phyloP scores from a whole-genome alignment of 306 rosid genomes.

The Albizia julibrissin region DNA sequence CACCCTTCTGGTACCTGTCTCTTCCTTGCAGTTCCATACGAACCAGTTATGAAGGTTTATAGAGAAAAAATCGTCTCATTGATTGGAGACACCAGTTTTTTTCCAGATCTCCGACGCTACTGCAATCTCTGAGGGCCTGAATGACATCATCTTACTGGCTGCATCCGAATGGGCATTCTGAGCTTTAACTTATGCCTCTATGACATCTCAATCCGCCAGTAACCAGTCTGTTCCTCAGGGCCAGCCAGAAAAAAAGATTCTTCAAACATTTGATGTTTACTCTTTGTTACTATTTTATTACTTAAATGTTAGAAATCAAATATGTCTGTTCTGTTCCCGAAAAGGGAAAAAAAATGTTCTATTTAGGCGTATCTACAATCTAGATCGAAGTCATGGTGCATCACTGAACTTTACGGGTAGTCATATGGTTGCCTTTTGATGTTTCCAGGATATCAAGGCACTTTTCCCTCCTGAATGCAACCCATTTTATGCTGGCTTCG shows the following conservation, averaged over 20 bases:
- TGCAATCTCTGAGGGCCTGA: neutral
- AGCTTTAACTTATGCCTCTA: neutral
- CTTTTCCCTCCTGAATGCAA: constrained; percentile 86
- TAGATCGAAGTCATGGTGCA: neutral
- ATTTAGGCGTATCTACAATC: neutral
- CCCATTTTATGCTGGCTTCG: constrained; percentile 99
- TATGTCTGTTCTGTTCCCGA: neutral
- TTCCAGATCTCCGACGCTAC: neutral
- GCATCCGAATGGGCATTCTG: neutral
- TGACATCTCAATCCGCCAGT: neutral
- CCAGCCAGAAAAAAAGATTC: neutral
- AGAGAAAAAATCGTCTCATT: neutral
- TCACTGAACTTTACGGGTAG: neutral
- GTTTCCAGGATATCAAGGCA: constrained; percentile 71
- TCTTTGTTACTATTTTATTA: neutral
- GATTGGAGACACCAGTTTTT: neutral
- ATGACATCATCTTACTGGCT: neutral
- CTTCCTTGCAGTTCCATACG: neutral
- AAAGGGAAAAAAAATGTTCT: neutral
- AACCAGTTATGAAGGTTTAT: neutral
- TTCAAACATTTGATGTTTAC: neutral
- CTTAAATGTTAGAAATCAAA: neutral
- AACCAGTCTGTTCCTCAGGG: neutral
- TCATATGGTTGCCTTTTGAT: constrained; percentile 7
- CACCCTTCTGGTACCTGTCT: neutral